These are phyloP conservation scores for Suillus tomentosus DNA, from an alignment of 768 basidiomycete species.

Conservation along the genomic window DNA sequence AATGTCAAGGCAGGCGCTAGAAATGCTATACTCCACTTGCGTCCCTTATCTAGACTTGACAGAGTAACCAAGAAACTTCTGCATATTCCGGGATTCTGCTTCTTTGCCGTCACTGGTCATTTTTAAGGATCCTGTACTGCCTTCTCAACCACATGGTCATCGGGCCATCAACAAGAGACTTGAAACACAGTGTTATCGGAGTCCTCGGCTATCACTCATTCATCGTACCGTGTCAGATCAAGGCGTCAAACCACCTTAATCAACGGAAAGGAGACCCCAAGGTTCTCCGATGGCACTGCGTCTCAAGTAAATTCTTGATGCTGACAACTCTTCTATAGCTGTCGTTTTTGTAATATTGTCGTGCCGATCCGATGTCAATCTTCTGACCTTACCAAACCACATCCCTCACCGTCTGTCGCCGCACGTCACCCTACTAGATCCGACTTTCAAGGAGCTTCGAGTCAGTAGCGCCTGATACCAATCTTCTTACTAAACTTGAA, in stretches of 20 bases:
- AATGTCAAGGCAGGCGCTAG: neutral
- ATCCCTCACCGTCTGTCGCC: slow-evolving; percentile 70
- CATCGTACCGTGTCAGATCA: no score
- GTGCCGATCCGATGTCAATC: slow-evolving; percentile 63
- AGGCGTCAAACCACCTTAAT: no score
- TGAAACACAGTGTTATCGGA: neutral
- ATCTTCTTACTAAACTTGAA: slow-evolving; percentile 46
- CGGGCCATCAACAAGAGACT: slow-evolving; percentile 51
- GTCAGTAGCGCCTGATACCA: slow-evolving; percentile 41
- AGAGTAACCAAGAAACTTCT: neutral
- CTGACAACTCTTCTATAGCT: slow-evolving; percentile 19
- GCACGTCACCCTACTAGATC: slow-evolving; percentile 58
- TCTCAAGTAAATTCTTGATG: neutral
- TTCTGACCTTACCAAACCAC: slow-evolving; percentile 65
- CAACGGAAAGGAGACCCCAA: no score
- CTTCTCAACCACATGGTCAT: slow-evolving; percentile 47
- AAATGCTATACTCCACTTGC: no score
- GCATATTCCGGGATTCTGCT: neutral
- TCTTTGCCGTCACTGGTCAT: neutral
- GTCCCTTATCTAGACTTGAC: no score
- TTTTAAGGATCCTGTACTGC: neutral
- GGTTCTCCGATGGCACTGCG: neutral
- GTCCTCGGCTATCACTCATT: no score
- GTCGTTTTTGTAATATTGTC: slow-evolving; percentile 63
- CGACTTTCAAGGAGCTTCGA: slow-evolving; percentile 18